Base-by-base conservation (phyloP, 192 early-diverging fungal genomes). In the Coemansia erecta region DNA sequence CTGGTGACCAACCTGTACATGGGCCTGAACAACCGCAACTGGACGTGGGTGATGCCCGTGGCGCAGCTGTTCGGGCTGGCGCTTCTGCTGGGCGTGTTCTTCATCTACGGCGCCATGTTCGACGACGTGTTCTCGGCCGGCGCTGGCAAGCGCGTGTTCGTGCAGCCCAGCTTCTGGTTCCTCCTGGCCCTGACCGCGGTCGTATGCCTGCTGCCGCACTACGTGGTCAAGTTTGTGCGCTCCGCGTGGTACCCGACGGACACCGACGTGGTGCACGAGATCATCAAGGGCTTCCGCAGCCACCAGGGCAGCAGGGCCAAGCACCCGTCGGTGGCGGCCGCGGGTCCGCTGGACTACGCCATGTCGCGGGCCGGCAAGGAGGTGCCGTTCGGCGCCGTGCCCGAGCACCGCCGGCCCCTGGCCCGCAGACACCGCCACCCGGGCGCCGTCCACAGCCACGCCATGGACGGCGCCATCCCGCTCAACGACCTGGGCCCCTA, bases 251-350 rank as follows among this genome's bases (percentile, higher is more conserved):
- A 76, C 31, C 94, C 94, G 1, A 90, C 82, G 42, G 91, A 97
- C 70, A 85, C 86, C 8, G 87, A 94, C 24, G 84, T 97, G 39
- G 84, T 97, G 48, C 91, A 91, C 44, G 94, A 94, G 78, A 81
- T 86, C 57, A 77, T 86, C 19, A 68, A 77, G 33, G 56, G 50
- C 2, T 78, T 78, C 69, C 69, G 69, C 58, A 54, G 55, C 23
- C 23, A 42, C 52, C 57, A 55, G 42, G 22, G 37, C 17, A 18
- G 46, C 13, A 35, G 46, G 24, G 7, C 47, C 58, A 60, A 8
- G 52, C 18, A 4, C 14, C 17, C 31, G 14, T 8, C 18, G 0
- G 23, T 23, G 33, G 19, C 31, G 41, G 22, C 26, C 19, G 15
- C 52, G 3, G 51, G 28, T 31, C 48, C 18, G 15, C 14, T 45